Evolutionary conservation across 1,284 basidiomycete genomes (phyloP), one percentile per base, ranked within the genome.

Genomic region (Sanghuangporus weigelae): DNA sequence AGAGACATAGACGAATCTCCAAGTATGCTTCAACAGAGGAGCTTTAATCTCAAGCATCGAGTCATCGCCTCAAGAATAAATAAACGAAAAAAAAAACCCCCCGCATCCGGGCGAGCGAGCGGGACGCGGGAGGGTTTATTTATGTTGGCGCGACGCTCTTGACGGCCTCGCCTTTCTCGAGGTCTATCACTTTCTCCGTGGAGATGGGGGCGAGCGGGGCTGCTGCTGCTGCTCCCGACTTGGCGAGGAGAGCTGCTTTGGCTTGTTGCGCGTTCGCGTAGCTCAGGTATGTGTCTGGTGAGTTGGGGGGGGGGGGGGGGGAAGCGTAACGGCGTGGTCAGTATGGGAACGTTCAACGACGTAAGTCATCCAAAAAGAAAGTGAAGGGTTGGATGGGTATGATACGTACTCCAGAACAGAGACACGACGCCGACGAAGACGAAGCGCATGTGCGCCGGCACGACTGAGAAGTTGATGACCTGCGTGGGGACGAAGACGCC

Each of bases 401-500:
- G 67, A 69, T 72, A 69, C 86, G 59, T 70, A 92, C 89, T 95
- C 93, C 92, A 95, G 76, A 93, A 91, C 60, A 95, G 79, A 64
- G 87, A 89, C 60, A 95, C 91, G 14, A 89, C 81, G 70, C 92
- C 85, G 35, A 93, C 83, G 21, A 89, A 79, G 7, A 89, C 79
- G 65, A 95, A 86, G n/a, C 92, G 85, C 61, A 93, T 78, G 69
- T 94, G 92, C 3, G 82, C 83, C 0, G 93, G 93, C 0, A 95
- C 83, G 57, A 95, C 26, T 12, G 85, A 78, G 70, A 95, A 95
- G 77, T 95, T 95, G 77, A 93, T 76, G 62, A 91, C 73, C 72
- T 95, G 92, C 0, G 91, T 85, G 0, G 93, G 93, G 53, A 88
- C 81, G 72, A 90, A 94, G 8, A 93, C 90, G 12, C 76, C 80